Base-by-base conservation (phyloP, 2,329 filamentous ascomycete species). In the Westerdykella sp. region DNA sequence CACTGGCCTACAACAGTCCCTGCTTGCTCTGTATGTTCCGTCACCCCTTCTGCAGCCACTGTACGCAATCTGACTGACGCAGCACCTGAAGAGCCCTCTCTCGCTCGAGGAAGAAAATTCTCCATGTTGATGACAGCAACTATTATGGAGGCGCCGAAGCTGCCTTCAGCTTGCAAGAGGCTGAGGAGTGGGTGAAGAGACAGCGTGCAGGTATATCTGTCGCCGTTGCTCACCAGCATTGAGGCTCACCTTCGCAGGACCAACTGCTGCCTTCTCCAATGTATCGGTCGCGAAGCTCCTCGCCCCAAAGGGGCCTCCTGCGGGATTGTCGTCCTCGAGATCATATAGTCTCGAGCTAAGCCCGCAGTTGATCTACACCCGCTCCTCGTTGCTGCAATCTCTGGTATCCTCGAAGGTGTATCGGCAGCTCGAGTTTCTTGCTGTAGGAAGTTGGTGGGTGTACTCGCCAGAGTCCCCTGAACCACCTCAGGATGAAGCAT, bases 371-470 rank as follows among this genome's bases (percentile, higher is more conserved):
- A 82, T 97, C 41, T 93, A 96, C 67, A 80, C 87, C 9, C 83
- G 84, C 42, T 95, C 90, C 2, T 75, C 79, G 51, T 76, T 97
- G 28, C 73, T 97, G 5, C 79, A 81, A 7, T 78, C 83, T 56
- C 79, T 97, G 13, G 87, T 97, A n/a, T 88, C 89, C 2, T 95
- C 91, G 6, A 85, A 83, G 54, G 85, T 89, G 11, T 91, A 91
- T 60, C 80, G 84, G 16, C 90, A 96, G 69, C 78, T 98, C 37
- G 91, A 97, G 62, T 97, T 97, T 55, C 79, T 93, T 48, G 88
- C 91, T 22, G 87, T 97, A 21, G 91, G 91, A 21, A 91, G 86
- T 44, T 97, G 91, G 80, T 96, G 85, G 77, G 80, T 96, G 43
- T 83, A 83, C 60, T 72, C 76, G 45, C 12, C 45, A 31, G 46